Evolutionary conservation across 2,329 filamentous ascomycete species (phyloP).

Genomic region (Hymenoscyphus scutula): DNA sequence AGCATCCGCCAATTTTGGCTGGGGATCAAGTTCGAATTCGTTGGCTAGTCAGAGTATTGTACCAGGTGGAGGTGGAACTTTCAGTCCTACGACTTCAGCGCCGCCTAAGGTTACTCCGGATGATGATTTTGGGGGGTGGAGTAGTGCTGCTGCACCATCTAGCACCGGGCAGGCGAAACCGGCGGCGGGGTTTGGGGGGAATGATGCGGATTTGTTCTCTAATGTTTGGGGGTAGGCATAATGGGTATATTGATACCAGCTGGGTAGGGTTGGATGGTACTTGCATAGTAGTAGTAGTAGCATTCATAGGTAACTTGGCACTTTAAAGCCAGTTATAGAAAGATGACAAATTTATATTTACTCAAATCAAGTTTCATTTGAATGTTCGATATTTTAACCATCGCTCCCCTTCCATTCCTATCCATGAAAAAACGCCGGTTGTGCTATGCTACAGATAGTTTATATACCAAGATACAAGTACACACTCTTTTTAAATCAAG

Average conservation of each 20-base stretch:
- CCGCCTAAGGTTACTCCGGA: constrained; percentile 79
- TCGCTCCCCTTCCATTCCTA: background rate
- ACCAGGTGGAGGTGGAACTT: constrained; percentile 62
- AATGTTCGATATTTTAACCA: no score
- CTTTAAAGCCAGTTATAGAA: background rate
- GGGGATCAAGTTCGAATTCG: constrained; percentile 48
- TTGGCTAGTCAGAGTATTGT: constrained; percentile 60
- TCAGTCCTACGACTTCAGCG: constrained; percentile 47
- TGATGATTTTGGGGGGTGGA: constrained; percentile 96
- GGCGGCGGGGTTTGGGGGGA: constrained; percentile 58
- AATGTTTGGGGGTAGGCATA: constrained; percentile 86
- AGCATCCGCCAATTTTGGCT: constrained; percentile 60
- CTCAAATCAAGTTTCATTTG: no score
- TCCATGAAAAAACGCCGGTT: constrained; percentile 26
- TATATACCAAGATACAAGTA: constrained; percentile 25
- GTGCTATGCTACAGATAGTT: constrained; percentile 32
- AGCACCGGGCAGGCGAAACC: constrained; percentile 50
- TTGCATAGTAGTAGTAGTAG: no score
- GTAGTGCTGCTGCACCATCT: constrained; percentile 66
- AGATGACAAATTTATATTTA: background rate
- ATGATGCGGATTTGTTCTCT: constrained; percentile 80
- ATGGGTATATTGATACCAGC: background rate
- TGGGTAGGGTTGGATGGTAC: constrained; percentile 7
- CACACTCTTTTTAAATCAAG: background rate
- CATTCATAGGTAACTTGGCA: constrained; percentile 1